A percentile compares a stretch with the other conserved stretches of the same genome.
Evolutionary conservation across 257 asterid genomes (phyloP).

Genomic region (Dorcoceras hygrometricum): DNA sequence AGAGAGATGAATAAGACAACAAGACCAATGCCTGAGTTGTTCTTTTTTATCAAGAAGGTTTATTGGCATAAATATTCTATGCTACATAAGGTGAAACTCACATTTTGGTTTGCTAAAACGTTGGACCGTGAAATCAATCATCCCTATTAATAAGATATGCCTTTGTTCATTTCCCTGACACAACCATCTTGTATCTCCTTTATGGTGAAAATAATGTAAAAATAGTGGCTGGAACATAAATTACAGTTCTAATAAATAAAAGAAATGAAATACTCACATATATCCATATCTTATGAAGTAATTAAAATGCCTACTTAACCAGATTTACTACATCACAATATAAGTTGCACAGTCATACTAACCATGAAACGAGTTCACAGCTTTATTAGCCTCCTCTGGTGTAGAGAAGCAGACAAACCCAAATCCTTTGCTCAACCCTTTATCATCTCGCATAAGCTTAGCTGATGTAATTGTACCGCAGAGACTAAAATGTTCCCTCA

Average conservation of each 20-base stretch:
- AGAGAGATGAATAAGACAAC: neutral
- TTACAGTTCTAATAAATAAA: neutral
- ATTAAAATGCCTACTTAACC: conserved; percentile 10
- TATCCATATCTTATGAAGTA: neutral
- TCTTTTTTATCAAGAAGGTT: neutral
- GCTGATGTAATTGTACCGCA: conserved; percentile 82
- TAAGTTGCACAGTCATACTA: conserved; percentile 16
- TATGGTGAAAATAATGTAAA: neutral
- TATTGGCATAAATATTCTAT: too few species aligned
- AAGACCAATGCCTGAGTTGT: neutral
- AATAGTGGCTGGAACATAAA: neutral
- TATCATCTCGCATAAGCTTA: conserved; percentile 75
- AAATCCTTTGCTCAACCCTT: conserved; percentile 77
- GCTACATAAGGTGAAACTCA: neutral
- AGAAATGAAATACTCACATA: conserved; percentile 1
- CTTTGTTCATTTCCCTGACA: too few species aligned
- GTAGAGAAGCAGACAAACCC: conserved; percentile 89
- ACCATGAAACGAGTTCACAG: conserved; percentile 64
- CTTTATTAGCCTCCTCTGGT: conserved; percentile 69
- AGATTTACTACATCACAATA: neutral
- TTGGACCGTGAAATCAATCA: too few species aligned
- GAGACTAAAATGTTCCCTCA: conserved; percentile 53
- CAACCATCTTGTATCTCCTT: neutral
- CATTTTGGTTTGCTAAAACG: neutral
- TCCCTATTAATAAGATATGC: too few species aligned